phyloP scores from a whole-genome alignment of 208 protist genomes.

The Acanthamoeba castellanii region DNA sequence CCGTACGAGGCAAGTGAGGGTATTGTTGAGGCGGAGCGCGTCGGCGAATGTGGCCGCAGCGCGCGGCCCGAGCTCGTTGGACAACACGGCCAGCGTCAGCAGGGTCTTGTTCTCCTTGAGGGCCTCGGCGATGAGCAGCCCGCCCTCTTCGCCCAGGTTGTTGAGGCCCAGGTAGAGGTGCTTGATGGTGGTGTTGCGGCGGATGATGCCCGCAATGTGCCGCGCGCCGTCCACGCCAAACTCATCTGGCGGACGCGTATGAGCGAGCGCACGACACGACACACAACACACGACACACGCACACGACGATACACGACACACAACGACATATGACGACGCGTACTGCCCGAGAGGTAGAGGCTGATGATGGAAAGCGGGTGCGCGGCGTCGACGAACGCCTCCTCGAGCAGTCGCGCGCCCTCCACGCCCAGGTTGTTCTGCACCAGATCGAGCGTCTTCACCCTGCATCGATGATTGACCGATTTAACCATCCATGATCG shows the following conservation, averaged over 20 bases:
- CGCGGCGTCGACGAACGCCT: not conserved
- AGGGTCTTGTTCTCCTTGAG: constrained; percentile 51
- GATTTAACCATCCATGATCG: too few relatives aligned
- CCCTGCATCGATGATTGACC: not conserved
- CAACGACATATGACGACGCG: not conserved
- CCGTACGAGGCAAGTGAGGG: not conserved
- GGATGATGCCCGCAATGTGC: not conserved
- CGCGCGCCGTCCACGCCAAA: constrained; percentile 34
- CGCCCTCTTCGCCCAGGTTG: constrained; percentile 23
- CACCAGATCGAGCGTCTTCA: constrained; percentile 1
- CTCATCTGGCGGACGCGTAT: not conserved
- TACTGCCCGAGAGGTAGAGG: constrained; percentile 32
- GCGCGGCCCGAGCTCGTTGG: not conserved
- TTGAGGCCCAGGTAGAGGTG: constrained; percentile 42
- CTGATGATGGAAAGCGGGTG: not conserved
- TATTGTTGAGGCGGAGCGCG: not conserved
- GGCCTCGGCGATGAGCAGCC: not conserved
- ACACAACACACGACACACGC: too few relatives aligned
- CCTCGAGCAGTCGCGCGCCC: not conserved
- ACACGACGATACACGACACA: too few relatives aligned
- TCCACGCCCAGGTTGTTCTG: constrained; percentile 38
- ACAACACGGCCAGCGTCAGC: not conserved
- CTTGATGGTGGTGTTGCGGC: not conserved
- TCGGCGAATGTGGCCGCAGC: not conserved
- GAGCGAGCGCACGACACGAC: too few relatives aligned